Base-by-base conservation (phyloP, 2,329 filamentous ascomycete species). In the Talaromyces sp. region DNA sequence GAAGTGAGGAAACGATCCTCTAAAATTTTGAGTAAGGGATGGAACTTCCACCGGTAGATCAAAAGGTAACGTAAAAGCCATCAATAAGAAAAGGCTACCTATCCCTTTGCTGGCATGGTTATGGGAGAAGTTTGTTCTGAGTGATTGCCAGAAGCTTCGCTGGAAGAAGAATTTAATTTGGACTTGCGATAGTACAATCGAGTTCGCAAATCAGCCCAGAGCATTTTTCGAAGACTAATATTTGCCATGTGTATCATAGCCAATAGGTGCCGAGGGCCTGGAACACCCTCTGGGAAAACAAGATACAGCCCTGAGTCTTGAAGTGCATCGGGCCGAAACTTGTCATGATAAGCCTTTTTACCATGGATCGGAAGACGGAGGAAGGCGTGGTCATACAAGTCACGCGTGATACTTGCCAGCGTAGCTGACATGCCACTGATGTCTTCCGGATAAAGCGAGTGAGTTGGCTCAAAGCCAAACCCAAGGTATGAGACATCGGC, bases 271-370 rank as follows among this genome's bases (percentile, higher is more conserved):
- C 67, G 58, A 2, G 65, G 57, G 4, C 68, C 62, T 0, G 71
- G 70, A 4, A 69, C 40, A 2, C 66, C 67, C 2, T 62, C 54
- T 4, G 72, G 71, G 43, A 75, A 75, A 9, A 75, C 60, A 33
- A 76, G 44, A 49, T 70, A 70, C 5, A 76, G 54, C 0, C 60
- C 63, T 0, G 68, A 65, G 9, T 70, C 69, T 33, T 71, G 64
- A 0, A 33, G 37, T 2, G 63, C 47, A 39, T 75, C 73, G 0
- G 74, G 72, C 1, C 62, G 62, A 50, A 73, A 75, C 44, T 74
- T 75, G 46, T 75, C 73, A 53, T 72, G 64, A 44, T 74, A 75
- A 0, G 65, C 68, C 52, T 73, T 74, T 60, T 76, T 76, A 0
- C 74, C 74, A 1, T 56, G 58, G 2, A 76, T 65, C 0, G 70